phyloP scores from a whole-genome alignment of 140 eudicot species.

The Cichorium intybus region DNA sequence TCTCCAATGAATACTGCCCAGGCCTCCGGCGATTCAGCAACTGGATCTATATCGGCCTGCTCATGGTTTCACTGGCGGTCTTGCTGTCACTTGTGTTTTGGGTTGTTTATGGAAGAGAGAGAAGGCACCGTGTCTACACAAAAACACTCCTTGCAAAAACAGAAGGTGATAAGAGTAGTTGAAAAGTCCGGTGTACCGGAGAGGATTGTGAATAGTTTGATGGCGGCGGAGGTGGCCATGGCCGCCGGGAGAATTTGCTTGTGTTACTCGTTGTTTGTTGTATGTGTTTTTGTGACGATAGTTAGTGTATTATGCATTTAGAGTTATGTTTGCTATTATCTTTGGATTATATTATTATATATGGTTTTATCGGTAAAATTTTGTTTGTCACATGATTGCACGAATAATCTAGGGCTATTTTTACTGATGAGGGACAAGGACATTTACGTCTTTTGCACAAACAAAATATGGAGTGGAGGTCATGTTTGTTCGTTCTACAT shows the following conservation, averaged over 20 bases:
- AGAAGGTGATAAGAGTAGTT: slow-evolving; percentile 39
- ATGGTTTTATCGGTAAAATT: neutral
- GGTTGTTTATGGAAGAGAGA: slow-evolving; percentile 88
- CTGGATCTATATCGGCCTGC: slow-evolving; percentile 75
- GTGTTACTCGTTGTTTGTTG: neutral
- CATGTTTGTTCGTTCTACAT: too few relatives aligned
- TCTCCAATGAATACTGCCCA: slow-evolving; percentile 59
- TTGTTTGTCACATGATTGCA: too few relatives aligned
- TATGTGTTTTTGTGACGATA: slow-evolving; percentile 1
- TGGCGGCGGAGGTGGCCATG: slow-evolving; percentile 3
- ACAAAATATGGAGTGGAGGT: too few relatives aligned
- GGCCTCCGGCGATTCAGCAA: slow-evolving; percentile 63
- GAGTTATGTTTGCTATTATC: slow-evolving; percentile 7
- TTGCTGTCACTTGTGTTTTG: slow-evolving; percentile 77
- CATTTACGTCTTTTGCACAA: too few relatives aligned
- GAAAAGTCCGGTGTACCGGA: neutral
- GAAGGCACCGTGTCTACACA: slow-evolving; percentile 80
- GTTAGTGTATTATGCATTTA: neutral
- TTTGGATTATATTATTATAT: neutral
- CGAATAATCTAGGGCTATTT: too few relatives aligned
- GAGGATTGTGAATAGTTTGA: slow-evolving; percentile 16
- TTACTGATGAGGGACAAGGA: too few relatives aligned
- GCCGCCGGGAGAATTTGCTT: neutral
- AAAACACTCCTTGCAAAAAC: slow-evolving; percentile 44
- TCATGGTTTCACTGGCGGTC: slow-evolving; percentile 77